Base-by-base conservation (phyloP, 345 rosid genomes). In the Eucalyptus sp. region DNA sequence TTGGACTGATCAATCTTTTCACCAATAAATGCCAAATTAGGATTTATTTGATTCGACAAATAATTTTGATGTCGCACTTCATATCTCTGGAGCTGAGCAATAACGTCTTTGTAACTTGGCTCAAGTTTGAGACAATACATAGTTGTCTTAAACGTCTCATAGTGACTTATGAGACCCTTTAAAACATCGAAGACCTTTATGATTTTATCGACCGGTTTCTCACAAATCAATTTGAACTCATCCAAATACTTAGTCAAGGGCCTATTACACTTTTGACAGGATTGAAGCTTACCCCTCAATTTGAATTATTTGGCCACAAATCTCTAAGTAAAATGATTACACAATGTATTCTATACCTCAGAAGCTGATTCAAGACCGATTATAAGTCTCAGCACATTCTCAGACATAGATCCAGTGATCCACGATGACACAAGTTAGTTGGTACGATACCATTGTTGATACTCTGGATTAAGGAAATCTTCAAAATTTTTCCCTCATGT, bases 211-310 rank as follows among this genome's bases (percentile, higher is more conserved):
- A 29, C 5, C 10, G 4, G 16, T 62, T 62, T 62, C 9, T 15
- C 71, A 62, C 71, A 62, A 62, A 62, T 62, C 71, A 62, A 62
- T 29, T 62, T 62, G 71, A 62, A 58, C n/a, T 58, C 64, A 11
- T 5, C 14, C 64, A 5, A 11, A 58, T 58, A 58, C 64, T 13
- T 15, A 18, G 18, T 62, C 29, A 62, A 62, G 37, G 33, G 3
- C 71, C 5, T 29, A 0, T 3, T 29, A 62, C 0, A 33, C 71
- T 29, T 27, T 62, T 29, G 37, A 62, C 2, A 62, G 0, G 71
- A 62, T 62, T 62, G 71, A 29, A 29, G 5, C 37, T 62, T 29
- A 62, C 37, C 86, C 86, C 51, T 81, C 13, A 80, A 80, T 80
- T 81, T 5, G 18, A 81, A 44, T 81, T 81, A 17, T 81, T 41